Conservation (phyloP, 805 yeast genomes). For the Nakazawaea wickerhamii region DNA sequence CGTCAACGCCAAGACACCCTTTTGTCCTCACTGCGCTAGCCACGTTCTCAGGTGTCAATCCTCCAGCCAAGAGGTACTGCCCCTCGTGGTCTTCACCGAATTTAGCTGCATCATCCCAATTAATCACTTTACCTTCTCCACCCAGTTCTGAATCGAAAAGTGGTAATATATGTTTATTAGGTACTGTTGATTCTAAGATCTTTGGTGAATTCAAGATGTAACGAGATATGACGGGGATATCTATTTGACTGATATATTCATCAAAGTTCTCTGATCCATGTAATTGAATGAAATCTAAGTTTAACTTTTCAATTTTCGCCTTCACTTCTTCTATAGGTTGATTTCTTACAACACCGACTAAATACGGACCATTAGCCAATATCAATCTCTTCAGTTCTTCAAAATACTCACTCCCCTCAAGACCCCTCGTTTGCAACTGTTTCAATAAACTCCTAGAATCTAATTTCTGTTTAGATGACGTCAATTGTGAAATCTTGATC, state of each 20-base stretch:
- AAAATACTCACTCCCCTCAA: slow-evolving; percentile 30
- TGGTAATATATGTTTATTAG: slow-evolving; percentile 44
- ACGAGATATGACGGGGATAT: slow-evolving; percentile 67
- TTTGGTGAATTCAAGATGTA: slow-evolving; percentile 55
- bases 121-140: slow-evolving; percentile 80
- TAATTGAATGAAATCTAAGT: slow-evolving; percentile 76
- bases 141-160: slow-evolving; percentile 86
- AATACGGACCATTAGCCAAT: slow-evolving; percentile 47
- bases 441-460: slow-evolving; percentile 22
- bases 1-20: slow-evolving; percentile 88
- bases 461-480: slow-evolving; percentile 21
- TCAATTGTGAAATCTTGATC: slow-evolving; percentile 34
- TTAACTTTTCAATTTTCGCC: slow-evolving; percentile 34
- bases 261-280: slow-evolving; percentile 71
- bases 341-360: slow-evolving; percentile 90
- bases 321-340: slow-evolving; percentile 64
- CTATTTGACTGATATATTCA: slow-evolving; percentile 31
- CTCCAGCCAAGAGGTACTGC: slow-evolving; percentile 79
- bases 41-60: slow-evolving; percentile 75
- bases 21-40: slow-evolving; percentile 37
- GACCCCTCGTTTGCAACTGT: slow-evolving; percentile 16
- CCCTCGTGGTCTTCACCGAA: slow-evolving; percentile 28
- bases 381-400: slow-evolving; percentile 22
- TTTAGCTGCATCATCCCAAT: slow-evolving; percentile 54
- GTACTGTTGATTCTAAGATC: slow-evolving; percentile 20